phyloP scores from a whole-genome alignment of 768 basidiomycete genomes.

The Hydnomerulius pinastri region DNA sequence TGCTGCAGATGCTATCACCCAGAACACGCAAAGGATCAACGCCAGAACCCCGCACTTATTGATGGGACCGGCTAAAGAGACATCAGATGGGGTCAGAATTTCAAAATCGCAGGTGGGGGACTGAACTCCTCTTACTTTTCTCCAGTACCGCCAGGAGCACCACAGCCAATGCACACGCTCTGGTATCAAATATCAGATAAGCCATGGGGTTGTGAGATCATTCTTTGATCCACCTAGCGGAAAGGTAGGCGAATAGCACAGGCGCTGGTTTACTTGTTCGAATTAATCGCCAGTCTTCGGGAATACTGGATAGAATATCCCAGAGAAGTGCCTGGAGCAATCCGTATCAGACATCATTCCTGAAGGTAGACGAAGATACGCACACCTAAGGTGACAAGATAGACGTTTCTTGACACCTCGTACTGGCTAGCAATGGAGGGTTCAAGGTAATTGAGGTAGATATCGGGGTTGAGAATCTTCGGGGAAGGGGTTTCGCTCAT shows the following conservation, averaged over 20 bases:
- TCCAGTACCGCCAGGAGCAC: slow-evolving; percentile 15
- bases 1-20: slow-evolving; percentile 23
- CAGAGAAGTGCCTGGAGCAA: slow-evolving; percentile 22
- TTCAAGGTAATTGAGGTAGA: slow-evolving; percentile 29
- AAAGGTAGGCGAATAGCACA: slow-evolving; percentile 23
- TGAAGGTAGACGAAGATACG: background rate
- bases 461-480: slow-evolving; percentile 19
- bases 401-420: slow-evolving; percentile 18
- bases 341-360: slow-evolving; percentile 1
- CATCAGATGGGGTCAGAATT: background rate
- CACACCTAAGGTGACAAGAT: slow-evolving; percentile 24
- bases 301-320: slow-evolving; percentile 28
- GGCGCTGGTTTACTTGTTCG: slow-evolving; percentile 13
- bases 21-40: slow-evolving; percentile 15
- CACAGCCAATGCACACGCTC: slow-evolving; percentile 19
- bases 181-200: slow-evolving; percentile 11
- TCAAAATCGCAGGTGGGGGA: background rate
- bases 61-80: slow-evolving; percentile 23
- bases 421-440: slow-evolving; percentile 21
- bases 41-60: slow-evolving; percentile 18
- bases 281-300: slow-evolving; percentile 19
- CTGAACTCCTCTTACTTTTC: too few species aligned
- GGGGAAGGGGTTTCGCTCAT: slow-evolving; percentile 7
- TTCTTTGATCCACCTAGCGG: slow-evolving; percentile 18
- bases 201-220: background rate